phyloP scores from a whole-genome alignment of 2,329 filamentous ascomycete genomes.

The Diplodia mutila region DNA sequence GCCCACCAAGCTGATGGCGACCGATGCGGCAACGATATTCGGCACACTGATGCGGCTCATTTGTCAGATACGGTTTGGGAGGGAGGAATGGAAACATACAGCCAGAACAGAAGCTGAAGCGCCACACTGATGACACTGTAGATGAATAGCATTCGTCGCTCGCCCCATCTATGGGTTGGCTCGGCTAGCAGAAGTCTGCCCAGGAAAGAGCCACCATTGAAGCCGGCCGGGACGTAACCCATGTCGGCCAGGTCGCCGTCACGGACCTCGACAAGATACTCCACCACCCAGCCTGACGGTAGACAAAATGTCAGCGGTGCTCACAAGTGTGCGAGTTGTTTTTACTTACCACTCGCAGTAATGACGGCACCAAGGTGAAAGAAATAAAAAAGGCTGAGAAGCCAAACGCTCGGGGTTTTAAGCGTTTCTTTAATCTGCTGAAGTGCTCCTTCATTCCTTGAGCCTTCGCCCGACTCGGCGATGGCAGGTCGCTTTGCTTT shows the following conservation, averaged over 20 bases:
- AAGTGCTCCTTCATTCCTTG: conserved; percentile 35
- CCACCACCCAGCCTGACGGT: conserved; percentile 62
- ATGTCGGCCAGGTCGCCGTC: conserved; percentile 60
- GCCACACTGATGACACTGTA: conserved; percentile 58
- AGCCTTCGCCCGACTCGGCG: conserved; percentile 40
- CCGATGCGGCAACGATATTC: conserved; percentile 55
- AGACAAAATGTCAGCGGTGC: not conserved
- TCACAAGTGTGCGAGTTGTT: not conserved
- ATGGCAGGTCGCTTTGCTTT: not conserved
- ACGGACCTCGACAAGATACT: conserved; percentile 65
- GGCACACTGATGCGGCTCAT: conserved; percentile 35
- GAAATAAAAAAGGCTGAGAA: conserved; percentile 66
- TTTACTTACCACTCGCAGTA: conserved; percentile 50
- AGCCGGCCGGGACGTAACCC: conserved; percentile 66
- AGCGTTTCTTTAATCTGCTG: conserved; percentile 49
- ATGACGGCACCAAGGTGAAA: conserved; percentile 62
- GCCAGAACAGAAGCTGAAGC: conserved; percentile 64
- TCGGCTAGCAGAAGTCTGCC: conserved; percentile 63
- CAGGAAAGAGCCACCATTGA: conserved; percentile 61
- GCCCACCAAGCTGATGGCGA: conserved; percentile 59
- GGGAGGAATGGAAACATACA: conserved; percentile 33
- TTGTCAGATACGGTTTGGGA: conserved; percentile 5
- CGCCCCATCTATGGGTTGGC: conserved; percentile 62
- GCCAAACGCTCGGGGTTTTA: conserved; percentile 56
- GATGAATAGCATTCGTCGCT: conserved; percentile 60